A percentile compares a stretch with the other conserved stretches of the same genome.
These are phyloP conservation scores for Monosporozyma solicola DNA, from an alignment of 805 yeast species.

Conservation along the genomic window DNA sequence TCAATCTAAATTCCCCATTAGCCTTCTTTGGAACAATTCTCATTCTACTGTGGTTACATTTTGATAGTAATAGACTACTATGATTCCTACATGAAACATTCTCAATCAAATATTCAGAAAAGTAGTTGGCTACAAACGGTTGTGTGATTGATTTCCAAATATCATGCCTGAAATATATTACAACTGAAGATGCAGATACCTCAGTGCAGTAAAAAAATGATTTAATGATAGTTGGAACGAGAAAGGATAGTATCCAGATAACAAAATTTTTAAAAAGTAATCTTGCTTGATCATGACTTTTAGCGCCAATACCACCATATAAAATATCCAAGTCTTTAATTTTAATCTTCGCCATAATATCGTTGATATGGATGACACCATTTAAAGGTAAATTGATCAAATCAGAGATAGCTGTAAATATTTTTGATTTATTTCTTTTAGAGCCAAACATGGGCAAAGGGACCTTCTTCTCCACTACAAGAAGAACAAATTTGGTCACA, in stretches of 20 bases:
- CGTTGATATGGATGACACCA: constrained; percentile 29
- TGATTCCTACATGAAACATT: constrained; percentile 13
- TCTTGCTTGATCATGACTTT: not conserved
- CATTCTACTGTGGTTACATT: constrained; percentile 33
- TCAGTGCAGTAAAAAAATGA: constrained; percentile 64
- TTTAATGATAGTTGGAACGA: constrained; percentile 40
- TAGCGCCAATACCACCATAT: constrained; percentile 20
- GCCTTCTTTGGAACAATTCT: constrained; percentile 52
- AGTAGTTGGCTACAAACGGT: constrained; percentile 38
- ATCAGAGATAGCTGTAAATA: constrained; percentile 32
- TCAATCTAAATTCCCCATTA: constrained; percentile 44
- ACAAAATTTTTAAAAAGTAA: constrained; percentile 26
- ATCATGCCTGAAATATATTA: constrained; percentile 47
- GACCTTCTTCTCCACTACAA: constrained; percentile 39
- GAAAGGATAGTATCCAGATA: constrained; percentile 46
- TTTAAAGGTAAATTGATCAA: constrained; percentile 33
- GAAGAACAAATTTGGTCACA: constrained; percentile 37
- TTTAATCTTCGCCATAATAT: constrained; percentile 25
- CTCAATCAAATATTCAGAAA: constrained; percentile 29
- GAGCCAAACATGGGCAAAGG: constrained; percentile 50
- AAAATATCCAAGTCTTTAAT: constrained; percentile 50
- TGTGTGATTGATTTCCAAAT: constrained; percentile 43
- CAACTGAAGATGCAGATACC: constrained; percentile 32
- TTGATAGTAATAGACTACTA: constrained; percentile 15
- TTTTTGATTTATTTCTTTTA: constrained; percentile 35